Percentiles rank a stretch among this genome's conserved stretches.
Evolutionary conservation across 2,329 filamentous ascomycete species (phyloP).

Genomic region (Penicillium thymicola): DNA sequence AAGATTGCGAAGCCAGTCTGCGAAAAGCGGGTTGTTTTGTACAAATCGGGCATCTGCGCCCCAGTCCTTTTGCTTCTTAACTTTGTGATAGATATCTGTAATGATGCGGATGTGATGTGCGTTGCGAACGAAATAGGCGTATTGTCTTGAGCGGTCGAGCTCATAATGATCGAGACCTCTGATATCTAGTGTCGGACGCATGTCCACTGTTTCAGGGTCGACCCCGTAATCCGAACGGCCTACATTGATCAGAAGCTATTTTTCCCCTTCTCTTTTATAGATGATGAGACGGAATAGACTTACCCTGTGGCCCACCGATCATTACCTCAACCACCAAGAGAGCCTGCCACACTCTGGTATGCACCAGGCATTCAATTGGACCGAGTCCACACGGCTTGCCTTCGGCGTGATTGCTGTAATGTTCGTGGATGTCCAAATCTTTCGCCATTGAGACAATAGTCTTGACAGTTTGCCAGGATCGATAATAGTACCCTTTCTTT

Average conservation of each 20-base stretch:
- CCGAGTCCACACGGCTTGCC: slow-evolving; percentile 67
- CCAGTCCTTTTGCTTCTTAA: slow-evolving; percentile 80
- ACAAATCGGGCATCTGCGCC: slow-evolving; percentile 79
- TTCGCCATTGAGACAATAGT: slow-evolving; percentile 91
- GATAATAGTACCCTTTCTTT: slow-evolving; percentile 91
- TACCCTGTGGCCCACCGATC: slow-evolving; percentile 91
- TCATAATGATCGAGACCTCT: slow-evolving; percentile 71
- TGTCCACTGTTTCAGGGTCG: slow-evolving; percentile 71
- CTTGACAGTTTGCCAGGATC: slow-evolving; percentile 94
- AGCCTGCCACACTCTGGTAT: slow-evolving; percentile 85
- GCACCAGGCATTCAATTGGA: slow-evolving; percentile 73
- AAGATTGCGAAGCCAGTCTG: slow-evolving; percentile 71
- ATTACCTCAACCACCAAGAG: slow-evolving; percentile 84
- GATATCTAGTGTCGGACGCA: slow-evolving; percentile 61
- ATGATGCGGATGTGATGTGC: slow-evolving; percentile 76
- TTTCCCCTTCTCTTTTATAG: background rate
- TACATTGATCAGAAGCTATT: slow-evolving; percentile 34
- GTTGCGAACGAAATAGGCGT: slow-evolving; percentile 73
- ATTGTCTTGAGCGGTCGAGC: slow-evolving; percentile 75
- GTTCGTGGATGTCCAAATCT: slow-evolving; percentile 84
- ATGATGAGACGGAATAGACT: slow-evolving; percentile 10
- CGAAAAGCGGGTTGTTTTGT: slow-evolving; percentile 72
- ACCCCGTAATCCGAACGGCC: slow-evolving; percentile 77
- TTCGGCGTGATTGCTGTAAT: slow-evolving; percentile 72
- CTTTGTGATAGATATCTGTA: slow-evolving; percentile 68